Evolutionary conservation across 371 early-diverging fungal species (phyloP).

Genomic region (Capillidium heterosporum): DNA sequence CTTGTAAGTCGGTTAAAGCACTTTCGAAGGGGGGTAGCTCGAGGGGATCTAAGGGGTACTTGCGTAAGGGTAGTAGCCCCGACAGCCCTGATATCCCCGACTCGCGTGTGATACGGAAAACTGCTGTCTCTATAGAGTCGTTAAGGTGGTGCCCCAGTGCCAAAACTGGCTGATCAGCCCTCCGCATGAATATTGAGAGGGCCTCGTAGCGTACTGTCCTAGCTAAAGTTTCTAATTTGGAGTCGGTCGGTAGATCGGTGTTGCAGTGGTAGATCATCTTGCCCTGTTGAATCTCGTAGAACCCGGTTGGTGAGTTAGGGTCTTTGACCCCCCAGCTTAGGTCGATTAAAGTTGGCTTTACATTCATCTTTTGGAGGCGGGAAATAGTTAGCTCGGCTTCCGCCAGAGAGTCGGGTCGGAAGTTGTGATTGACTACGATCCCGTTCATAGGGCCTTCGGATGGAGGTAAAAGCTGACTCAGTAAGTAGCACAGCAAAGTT

Average conservation of each 20-base stretch:
- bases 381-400: constrained; percentile 6
- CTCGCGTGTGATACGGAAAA: constrained; percentile 8
- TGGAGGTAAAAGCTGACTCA: background rate
- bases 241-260: constrained; percentile 4
- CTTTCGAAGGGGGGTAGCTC: background rate
- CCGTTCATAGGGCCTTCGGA: background rate
- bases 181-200: background rate
- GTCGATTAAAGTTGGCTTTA: background rate
- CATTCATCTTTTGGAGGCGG: background rate
- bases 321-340: background rate
- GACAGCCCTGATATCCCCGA: constrained; percentile 9
- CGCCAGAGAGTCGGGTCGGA: constrained; percentile 5
- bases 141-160: constrained; percentile 8
- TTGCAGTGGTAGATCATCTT: background rate
- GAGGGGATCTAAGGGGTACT: background rate
- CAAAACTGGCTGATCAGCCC: background rate
- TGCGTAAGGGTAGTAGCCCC: background rate
- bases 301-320: background rate
- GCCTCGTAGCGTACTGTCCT: constrained; percentile 5
- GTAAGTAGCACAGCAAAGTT: constrained; percentile 6
- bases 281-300: background rate
- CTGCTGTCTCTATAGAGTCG: constrained; percentile 7
- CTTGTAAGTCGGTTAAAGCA: background rate
- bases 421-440: constrained; percentile 7
- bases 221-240: constrained; percentile 6